phyloP scores from a whole-genome alignment of 805 yeast genomes.

The Barnettozyma sp. region DNA sequence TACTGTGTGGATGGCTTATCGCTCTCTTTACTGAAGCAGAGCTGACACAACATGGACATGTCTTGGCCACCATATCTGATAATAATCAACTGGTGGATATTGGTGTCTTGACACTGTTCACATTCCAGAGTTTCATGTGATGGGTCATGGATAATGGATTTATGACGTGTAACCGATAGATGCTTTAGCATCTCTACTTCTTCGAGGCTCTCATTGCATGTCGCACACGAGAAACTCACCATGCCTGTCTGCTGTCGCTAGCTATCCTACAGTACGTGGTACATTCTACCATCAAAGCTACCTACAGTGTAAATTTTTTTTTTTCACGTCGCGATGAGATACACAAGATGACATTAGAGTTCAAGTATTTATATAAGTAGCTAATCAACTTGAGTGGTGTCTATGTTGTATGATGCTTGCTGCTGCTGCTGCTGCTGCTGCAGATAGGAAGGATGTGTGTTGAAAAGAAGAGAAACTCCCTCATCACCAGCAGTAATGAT shows the following conservation, averaged over 20 bases:
- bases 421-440: constrained; percentile 5
- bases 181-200: constrained; percentile 44
- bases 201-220: constrained; percentile 34
- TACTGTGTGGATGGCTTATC: constrained; percentile 45
- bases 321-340: background rate
- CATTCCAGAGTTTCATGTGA: constrained; percentile 42
- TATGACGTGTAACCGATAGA: constrained; percentile 47
- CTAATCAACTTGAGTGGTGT: constrained; percentile 4
- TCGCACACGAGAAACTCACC: constrained; percentile 35
- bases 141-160: constrained; percentile 31
- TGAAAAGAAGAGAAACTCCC: constrained; percentile 70
- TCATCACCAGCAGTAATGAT: constrained; percentile 94
- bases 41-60: constrained; percentile 42
- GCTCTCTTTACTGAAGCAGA: constrained; percentile 36
- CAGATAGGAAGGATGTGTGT: constrained; percentile 11
- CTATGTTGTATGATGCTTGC: background rate
- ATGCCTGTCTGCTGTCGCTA: no score
- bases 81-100: constrained; percentile 45
- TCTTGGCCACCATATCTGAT: constrained; percentile 50
- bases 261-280: no score
- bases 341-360: background rate
- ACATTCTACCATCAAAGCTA: no score
- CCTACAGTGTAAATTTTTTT: no score
- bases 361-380: background rate
- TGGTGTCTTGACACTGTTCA: constrained; percentile 48